These are phyloP conservation scores for Tympanopsis confertula DNA, from an alignment of 2,329 filamentous ascomycete genomes.

Conservation along the genomic window DNA sequence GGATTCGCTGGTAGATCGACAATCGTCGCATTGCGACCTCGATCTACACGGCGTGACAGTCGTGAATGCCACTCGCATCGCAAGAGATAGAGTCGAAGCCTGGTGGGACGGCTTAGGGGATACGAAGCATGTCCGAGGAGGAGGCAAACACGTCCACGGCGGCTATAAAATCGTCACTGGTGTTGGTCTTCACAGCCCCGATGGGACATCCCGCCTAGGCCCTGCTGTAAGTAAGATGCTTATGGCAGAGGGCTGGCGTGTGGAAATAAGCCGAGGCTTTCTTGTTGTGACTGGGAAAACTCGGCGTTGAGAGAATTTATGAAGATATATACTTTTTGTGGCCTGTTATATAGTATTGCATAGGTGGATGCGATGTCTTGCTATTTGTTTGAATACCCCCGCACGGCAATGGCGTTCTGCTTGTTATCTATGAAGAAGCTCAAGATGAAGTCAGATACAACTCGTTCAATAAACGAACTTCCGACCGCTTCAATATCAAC, in stretches of 20 bases:
- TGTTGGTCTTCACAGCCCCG: conserved; percentile 44
- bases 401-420: no score
- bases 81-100: conserved; percentile 30
- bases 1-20: conserved; percentile 38
- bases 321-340: no score
- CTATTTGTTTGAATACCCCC: no score
- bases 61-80: conserved; percentile 44
- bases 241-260: conserved; percentile 45
- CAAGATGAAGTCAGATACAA: no score
- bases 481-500: no score
- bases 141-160: conserved; percentile 23
- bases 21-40: conserved; percentile 35
- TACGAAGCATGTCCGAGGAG: conserved; percentile 30
- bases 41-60: conserved; percentile 53
- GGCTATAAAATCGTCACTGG: conserved; percentile 48
- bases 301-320: conserved; percentile 6
- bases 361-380: neutral
- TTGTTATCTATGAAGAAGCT: no score
- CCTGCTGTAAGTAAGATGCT: conserved; percentile 47
- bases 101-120: conserved; percentile 52
- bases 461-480: no score
- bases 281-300: conserved; percentile 38
- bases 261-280: conserved; percentile 41
- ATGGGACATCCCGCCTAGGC: conserved; percentile 44
- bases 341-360: neutral